These are phyloP conservation scores for Scenedesmus sp. DNA, from an alignment of 163 green algal genomes.

Conservation along the genomic window DNA sequence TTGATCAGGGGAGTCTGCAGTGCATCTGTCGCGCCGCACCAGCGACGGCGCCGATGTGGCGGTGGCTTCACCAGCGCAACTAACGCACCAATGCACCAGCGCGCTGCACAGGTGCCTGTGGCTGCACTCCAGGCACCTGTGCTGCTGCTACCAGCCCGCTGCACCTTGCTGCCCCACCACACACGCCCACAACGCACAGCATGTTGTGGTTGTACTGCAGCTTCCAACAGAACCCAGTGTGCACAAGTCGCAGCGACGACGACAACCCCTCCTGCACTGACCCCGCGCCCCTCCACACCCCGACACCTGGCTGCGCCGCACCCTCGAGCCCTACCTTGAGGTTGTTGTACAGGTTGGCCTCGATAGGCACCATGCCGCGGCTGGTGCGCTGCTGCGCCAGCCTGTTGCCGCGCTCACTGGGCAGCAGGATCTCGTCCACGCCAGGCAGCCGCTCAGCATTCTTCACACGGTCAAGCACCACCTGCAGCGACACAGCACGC, in stretches of 20 bases:
- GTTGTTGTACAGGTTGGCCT: conserved; percentile 68
- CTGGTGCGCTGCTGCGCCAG: conserved; percentile 59
- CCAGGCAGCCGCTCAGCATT: conserved; percentile 65
- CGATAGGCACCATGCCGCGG: conserved; percentile 62
- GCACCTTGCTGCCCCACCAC: too few relatives aligned
- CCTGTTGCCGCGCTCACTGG: conserved; percentile 77
- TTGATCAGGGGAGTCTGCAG: too few relatives aligned
- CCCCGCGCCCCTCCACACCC: neutral
- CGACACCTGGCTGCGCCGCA: neutral
- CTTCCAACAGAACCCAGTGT: too few relatives aligned
- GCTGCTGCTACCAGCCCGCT: too few relatives aligned
- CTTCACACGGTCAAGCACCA: conserved; percentile 75
- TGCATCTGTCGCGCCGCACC: too few relatives aligned
- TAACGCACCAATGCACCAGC: too few relatives aligned
- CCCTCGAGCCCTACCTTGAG: conserved; percentile 37
- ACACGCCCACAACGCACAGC: too few relatives aligned
- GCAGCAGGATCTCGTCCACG: conserved; percentile 81
- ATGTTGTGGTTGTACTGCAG: too few relatives aligned
- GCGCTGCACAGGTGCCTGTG: too few relatives aligned
- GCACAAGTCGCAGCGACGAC: too few relatives aligned
- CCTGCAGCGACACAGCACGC: conserved; percentile 40
- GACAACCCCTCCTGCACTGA: neutral
- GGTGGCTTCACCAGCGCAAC: too few relatives aligned
- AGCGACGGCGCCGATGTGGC: too few relatives aligned
- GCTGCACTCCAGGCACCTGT: neutral